phyloP scores from a whole-genome alignment of 495 filamentous ascomycete species.

The Aspergillus steynii region DNA sequence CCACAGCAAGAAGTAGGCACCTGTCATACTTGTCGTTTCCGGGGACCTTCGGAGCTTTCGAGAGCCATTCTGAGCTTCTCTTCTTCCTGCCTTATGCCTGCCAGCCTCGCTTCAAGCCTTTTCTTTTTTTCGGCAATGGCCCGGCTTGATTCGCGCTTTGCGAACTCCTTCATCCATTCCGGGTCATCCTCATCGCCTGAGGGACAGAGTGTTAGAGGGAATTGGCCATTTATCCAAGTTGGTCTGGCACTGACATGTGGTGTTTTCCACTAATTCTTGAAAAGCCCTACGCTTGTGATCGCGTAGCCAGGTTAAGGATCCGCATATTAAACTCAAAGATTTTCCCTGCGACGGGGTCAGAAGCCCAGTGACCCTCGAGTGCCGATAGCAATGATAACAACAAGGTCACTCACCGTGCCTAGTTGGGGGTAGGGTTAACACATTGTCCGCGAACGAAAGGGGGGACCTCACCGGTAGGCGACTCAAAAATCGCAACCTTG shows the following conservation, averaged over 20 bases:
- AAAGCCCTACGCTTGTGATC: constrained; percentile 72
- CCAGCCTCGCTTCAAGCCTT: constrained; percentile 70
- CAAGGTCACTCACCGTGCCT: constrained; percentile 43
- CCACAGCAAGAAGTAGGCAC: neutral
- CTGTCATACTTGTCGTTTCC: constrained; percentile 51
- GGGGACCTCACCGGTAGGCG: constrained; percentile 68
- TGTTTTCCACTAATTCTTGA: constrained; percentile 48
- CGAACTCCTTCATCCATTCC: constrained; percentile 83
- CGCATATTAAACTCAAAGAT: constrained; percentile 93
- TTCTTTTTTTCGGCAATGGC: constrained; percentile 64
- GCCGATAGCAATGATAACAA: neutral
- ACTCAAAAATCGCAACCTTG: constrained; percentile 87
- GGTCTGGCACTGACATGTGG: constrained; percentile 29
- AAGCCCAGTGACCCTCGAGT: too few species aligned
- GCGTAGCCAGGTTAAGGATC: constrained; percentile 89
- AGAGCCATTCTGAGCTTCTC: constrained; percentile 53
- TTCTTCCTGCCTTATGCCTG: constrained; percentile 68
- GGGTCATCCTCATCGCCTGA: constrained; percentile 71
- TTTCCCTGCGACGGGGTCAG: constrained; percentile 64
- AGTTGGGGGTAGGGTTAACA: constrained; percentile 16
- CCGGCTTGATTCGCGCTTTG: constrained; percentile 63
- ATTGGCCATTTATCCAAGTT: neutral
- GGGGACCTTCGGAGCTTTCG: constrained; percentile 44
- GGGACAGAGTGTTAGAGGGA: constrained; percentile 12
- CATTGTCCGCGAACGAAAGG: neutral